Evolutionary conservation across 805 yeast species (phyloP).

Genomic region (Kodamaea fukazawae): DNA sequence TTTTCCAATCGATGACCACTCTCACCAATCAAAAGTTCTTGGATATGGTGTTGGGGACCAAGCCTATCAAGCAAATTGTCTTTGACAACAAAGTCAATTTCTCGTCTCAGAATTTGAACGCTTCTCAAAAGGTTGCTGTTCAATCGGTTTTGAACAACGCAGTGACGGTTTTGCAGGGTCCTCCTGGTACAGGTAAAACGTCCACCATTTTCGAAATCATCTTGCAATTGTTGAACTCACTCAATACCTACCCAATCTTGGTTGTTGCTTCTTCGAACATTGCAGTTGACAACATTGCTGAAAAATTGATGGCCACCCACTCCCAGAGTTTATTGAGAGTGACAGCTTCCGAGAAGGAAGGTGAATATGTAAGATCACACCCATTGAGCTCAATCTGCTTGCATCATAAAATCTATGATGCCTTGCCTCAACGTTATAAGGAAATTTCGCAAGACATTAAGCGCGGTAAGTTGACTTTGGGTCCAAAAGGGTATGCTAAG

Average conservation of each 20-base stretch:
- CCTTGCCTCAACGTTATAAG: conserved; percentile 45
- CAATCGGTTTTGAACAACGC: conserved; percentile 52
- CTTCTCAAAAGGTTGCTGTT: conserved; percentile 55
- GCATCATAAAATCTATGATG: conserved; percentile 55
- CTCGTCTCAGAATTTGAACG: conserved; percentile 50
- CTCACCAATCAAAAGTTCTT: conserved; percentile 52
- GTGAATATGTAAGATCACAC: conserved; percentile 57
- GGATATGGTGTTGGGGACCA: conserved; percentile 53
- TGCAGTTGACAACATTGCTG: conserved; percentile 76
- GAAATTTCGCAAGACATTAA: conserved; percentile 45
- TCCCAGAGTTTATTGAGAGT: conserved; percentile 55
- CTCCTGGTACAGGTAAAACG: conserved; percentile 45
- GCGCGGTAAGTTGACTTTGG: conserved; percentile 18
- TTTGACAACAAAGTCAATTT: conserved; percentile 55
- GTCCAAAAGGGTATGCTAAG: conserved; percentile 49
- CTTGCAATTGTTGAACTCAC: conserved; percentile 52
- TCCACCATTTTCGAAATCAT: conserved; percentile 44
- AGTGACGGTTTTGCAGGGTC: conserved; percentile 47
- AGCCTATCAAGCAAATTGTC: conserved; percentile 52
- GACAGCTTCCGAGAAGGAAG: conserved; percentile 57
- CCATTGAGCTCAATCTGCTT: conserved; percentile 58
- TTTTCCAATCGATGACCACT: conserved; percentile 63
- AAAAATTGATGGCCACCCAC: conserved; percentile 53
- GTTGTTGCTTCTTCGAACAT: conserved; percentile 76
- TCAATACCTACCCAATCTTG: conserved; percentile 58